Percentiles rank a stretch among this genome's conserved stretches.
Evolutionary conservation across 2,329 filamentous ascomycete genomes (phyloP).

Genomic region (Pseudocercospora vitis): DNA sequence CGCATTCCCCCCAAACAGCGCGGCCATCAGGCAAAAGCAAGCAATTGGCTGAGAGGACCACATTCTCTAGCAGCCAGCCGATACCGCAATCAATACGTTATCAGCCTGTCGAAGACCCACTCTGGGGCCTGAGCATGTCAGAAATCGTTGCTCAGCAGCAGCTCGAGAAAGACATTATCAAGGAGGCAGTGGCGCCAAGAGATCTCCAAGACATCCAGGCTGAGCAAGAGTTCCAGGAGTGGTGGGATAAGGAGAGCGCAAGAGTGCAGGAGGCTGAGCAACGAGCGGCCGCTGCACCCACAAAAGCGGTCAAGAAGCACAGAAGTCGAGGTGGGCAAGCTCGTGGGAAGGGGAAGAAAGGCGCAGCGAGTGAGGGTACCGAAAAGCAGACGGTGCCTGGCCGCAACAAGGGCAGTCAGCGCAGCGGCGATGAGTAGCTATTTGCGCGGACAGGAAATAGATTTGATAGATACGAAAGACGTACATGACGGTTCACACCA

Average conservation of each 20-base stretch:
- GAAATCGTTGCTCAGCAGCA: conserved; percentile 89
- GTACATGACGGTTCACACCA: conserved; percentile 2
- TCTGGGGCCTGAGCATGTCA: conserved; percentile 71
- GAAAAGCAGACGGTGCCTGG: background rate
- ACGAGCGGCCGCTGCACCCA: conserved; percentile 17
- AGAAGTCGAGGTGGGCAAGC: conserved; percentile 23
- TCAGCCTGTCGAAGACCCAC: conserved; percentile 61
- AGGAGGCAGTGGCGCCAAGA: conserved; percentile 81
- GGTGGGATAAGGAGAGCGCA: conserved; percentile 86
- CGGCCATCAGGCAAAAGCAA: conserved; percentile 26
- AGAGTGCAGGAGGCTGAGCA: conserved; percentile 50
- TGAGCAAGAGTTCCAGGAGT: conserved; percentile 94
- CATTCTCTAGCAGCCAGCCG: conserved; percentile 39
- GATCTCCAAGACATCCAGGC: conserved; percentile 93
- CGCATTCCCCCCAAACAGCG: background rate
- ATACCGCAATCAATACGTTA: conserved; percentile 51
- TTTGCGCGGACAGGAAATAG: background rate
- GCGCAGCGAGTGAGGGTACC: background rate
- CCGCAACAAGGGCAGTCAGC: too few species aligned
- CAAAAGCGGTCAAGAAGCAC: conserved; percentile 24
- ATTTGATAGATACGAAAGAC: background rate
- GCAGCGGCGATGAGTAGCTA: background rate
- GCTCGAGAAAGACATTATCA: conserved; percentile 77
- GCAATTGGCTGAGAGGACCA: conserved; percentile 16
- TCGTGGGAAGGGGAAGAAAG: conserved; percentile 19